A percentile compares a stretch with the other conserved stretches of the same genome.
phyloP scores from a whole-genome alignment of 2,329 filamentous ascomycete genomes.

The Fusarium solani-melongenae region DNA sequence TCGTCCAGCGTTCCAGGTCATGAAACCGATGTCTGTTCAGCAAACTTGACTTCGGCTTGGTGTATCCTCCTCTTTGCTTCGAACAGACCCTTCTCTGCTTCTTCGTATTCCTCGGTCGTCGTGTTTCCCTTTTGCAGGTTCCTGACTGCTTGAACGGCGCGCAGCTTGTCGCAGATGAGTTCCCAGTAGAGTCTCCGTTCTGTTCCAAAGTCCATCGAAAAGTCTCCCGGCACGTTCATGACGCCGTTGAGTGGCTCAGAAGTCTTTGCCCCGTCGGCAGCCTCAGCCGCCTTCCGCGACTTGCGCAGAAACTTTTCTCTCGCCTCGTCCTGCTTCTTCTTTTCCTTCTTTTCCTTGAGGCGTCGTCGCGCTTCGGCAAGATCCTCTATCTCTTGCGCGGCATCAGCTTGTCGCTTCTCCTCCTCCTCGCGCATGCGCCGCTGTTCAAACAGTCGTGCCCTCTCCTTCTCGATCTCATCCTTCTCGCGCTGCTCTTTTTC shows the following conservation, averaged over 20 bases:
- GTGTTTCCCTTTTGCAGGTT: slow-evolving; percentile 45
- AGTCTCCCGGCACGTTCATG: slow-evolving; percentile 52
- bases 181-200: slow-evolving; percentile 53
- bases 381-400: slow-evolving; percentile 53
- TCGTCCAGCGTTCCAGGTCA: slow-evolving; percentile 5
- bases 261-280: slow-evolving; percentile 29
- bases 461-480: slow-evolving; percentile 52
- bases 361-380: slow-evolving; percentile 51
- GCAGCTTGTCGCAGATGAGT: slow-evolving; percentile 54
- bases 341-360: slow-evolving; percentile 55
- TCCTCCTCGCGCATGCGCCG: slow-evolving; percentile 54
- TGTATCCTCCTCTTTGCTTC: slow-evolving; percentile 49
- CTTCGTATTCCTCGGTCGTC: slow-evolving; percentile 40
- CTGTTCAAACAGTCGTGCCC: slow-evolving; percentile 50
- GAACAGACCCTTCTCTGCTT: slow-evolving; percentile 45
- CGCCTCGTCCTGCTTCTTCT: slow-evolving; percentile 49
- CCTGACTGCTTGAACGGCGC: slow-evolving; percentile 52
- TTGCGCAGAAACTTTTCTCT: slow-evolving; percentile 47
- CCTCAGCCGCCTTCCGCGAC: slow-evolving; percentile 50
- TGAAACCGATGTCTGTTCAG: slow-evolving; percentile 40
- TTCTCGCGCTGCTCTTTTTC: slow-evolving; percentile 52
- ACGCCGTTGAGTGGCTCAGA: slow-evolving; percentile 48
- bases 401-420: slow-evolving; percentile 47
- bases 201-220: slow-evolving; percentile 43
- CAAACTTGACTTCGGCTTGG: slow-evolving; percentile 52